Base-by-base conservation (phyloP, 2,329 filamentous ascomycete genomes). In the Dactylellina cionopaga region DNA sequence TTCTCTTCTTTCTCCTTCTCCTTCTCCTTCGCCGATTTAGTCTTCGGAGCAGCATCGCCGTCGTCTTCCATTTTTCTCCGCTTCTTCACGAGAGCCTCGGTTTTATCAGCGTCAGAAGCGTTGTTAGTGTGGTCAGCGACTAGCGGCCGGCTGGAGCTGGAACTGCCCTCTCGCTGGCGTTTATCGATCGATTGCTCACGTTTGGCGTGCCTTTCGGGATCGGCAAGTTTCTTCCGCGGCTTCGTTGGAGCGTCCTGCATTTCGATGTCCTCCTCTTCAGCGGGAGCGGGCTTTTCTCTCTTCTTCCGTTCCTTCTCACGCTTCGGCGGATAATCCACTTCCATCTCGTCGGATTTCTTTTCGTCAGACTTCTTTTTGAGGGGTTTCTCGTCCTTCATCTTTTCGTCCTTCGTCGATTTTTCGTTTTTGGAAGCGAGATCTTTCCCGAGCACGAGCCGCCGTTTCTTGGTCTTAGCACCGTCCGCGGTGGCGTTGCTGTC, bases 361-460 rank as follows among this genome's bases (percentile, higher is more conserved):
- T 35, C 41, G n/a, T 39, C 29, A 15, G 39, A 39, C 24, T 63
- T 69, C 22, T 37, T 25, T 17, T 11, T 29, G 7, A 11, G 5
- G 11, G 27, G 37, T 49, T 65, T 65, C 10, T 47, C 51, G 9
- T 54, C 55, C 39, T 58, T 60, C 2, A 43, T 15, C 31, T 51
- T 60, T 27, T 66, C 43, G 59, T 63, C 54, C 39, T 68, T 65
- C 6, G 55, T 54, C 24, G 54, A 33, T 25, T 64, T 52, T 43
- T 56, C 58, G 2, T 46, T 19, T 44, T 66, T 66, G 3, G 33
- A 27, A 13, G 65, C 75, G 19, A 76, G 64, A 47, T 77, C 76
- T 47, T 75, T 77, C 29, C 75, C 76, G 22, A 76, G 70, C 22
- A 77, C 63, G 35, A 77, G 74, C 7, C 76, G 75, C 56, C 76